Percentiles rank a stretch among this genome's conserved stretches.
Evolutionary conservation across 1,284 basidiomycete genomes (phyloP).

Genomic region (Trichosporon ovoides): DNA sequence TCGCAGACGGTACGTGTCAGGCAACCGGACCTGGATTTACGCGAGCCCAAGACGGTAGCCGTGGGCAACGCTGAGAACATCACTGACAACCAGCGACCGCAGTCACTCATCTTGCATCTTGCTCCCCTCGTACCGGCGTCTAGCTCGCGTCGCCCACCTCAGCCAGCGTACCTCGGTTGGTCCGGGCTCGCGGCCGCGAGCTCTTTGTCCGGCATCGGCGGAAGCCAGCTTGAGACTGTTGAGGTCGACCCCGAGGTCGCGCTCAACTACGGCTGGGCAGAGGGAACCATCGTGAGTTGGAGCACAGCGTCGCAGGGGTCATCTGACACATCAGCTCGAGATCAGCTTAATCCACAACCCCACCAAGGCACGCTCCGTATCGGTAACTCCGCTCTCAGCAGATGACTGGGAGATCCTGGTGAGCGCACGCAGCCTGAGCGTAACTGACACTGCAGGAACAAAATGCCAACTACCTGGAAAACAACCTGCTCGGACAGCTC

Average conservation of each 20-base stretch:
- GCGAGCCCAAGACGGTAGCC: no score
- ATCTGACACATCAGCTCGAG: slow-evolving; percentile 61
- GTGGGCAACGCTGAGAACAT: not conserved
- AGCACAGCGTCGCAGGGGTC: not conserved
- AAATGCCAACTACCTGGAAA: slow-evolving; percentile 84
- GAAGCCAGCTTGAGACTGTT: slow-evolving; percentile 61
- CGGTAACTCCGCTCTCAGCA: slow-evolving; percentile 76
- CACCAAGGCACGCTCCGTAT: slow-evolving; percentile 68
- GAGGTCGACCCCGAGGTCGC: slow-evolving; percentile 91
- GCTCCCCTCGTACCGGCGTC: slow-evolving; percentile 59
- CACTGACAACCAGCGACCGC: slow-evolving; percentile 61
- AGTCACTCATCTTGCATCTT: slow-evolving; percentile 79
- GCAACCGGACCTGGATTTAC: not conserved
- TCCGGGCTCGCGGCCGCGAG: slow-evolving; percentile 79
- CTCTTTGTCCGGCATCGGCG: slow-evolving; percentile 59
- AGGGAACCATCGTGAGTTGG: slow-evolving; percentile 65
- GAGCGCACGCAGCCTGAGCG: slow-evolving; percentile 31
- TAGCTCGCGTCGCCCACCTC: slow-evolving; percentile 53
- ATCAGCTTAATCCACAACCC: slow-evolving; percentile 79
- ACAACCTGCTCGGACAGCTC: slow-evolving; percentile 83
- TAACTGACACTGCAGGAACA: slow-evolving; percentile 33
- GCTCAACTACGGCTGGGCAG: slow-evolving; percentile 63
- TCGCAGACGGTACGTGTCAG: slow-evolving; percentile 61
- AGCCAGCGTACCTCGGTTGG: slow-evolving; percentile 81
- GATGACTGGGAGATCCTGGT: slow-evolving; percentile 99